These are phyloP conservation scores for Pythium brachiatum DNA, from an alignment of 352 stramenopile genomes.

Conservation along the genomic window DNA sequence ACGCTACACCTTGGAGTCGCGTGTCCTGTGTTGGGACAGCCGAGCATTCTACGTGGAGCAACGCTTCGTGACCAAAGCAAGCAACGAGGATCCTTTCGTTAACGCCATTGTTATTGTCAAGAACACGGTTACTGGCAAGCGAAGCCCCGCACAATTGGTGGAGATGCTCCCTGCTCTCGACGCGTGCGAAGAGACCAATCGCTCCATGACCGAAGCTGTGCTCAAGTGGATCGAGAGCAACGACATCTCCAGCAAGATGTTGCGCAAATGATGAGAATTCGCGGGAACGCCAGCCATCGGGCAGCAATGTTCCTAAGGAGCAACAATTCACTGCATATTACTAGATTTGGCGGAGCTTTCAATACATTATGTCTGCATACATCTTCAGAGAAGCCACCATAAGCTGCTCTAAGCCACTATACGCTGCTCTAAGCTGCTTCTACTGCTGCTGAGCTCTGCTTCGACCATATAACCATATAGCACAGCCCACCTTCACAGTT, in stretches of 20 bases:
- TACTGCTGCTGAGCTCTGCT: no score
- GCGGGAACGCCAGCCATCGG: no score
- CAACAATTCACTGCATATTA: no score
- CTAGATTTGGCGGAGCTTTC: no score
- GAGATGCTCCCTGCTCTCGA: slow-evolving; percentile 36
- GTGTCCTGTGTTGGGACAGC: slow-evolving; percentile 70
- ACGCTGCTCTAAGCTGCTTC: no score
- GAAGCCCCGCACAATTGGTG: slow-evolving; percentile 51
- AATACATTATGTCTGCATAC: no score
- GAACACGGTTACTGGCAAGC: slow-evolving; percentile 64
- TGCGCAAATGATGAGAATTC: slow-evolving; percentile 25
- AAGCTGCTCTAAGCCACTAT: no score
- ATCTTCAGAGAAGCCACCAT: no score
- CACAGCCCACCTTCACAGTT: no score
- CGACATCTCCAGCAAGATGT: slow-evolving; percentile 55
- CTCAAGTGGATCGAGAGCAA: slow-evolving; percentile 67
- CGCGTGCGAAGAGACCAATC: slow-evolving; percentile 29
- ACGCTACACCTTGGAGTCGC: slow-evolving; percentile 56
- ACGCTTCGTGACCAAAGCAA: slow-evolving; percentile 51
- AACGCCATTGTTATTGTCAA: slow-evolving; percentile 80
- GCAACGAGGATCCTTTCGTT: slow-evolving; percentile 41
- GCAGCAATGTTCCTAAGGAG: no score
- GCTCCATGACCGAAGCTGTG: slow-evolving; percentile 44
- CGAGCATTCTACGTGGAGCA: slow-evolving; percentile 83
- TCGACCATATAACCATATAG: no score